Base-by-base conservation (phyloP, 2,329 filamentous ascomycete species). In the Monosporascus ibericus region DNA sequence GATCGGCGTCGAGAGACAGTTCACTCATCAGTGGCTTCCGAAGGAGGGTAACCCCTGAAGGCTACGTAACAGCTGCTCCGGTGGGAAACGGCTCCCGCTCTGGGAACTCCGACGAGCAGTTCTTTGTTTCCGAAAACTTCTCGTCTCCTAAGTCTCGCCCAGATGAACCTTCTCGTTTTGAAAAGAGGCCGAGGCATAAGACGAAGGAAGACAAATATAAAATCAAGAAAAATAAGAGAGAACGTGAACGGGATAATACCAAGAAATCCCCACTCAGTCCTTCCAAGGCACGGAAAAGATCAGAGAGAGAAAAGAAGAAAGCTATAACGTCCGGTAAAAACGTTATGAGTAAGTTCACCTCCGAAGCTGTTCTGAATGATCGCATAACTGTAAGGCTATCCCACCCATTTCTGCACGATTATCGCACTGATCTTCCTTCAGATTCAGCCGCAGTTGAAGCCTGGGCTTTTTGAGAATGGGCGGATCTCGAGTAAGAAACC, bases 121-220 rank as follows among this genome's bases (percentile, higher is more conserved):
- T 34, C 9, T 20, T 42, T 42, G 18, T 24, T 39, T 47, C 48
- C 48, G 38, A 42, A 46, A 57, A 52, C 40, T 55, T 51, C 50
- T 60, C 52, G 24, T 63, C 58, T 34, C 58, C 53, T 2, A 52
- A 55, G 39, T 55, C 56, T 47, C 52, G 49, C 40, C 22, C 44
- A 18, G 48, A 51, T 25, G 25, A 48, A 25, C 38, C 50, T 48
- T 44, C 36, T 14, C 40, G 57, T 15, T 84, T 77, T 52, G 74
- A 80, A 51, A 82, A 74, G 59, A 71, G 71, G 46, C 67, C 75
- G 18, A 75, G 84, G 34, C 70, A 76, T 56, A 87, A 79, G 65
- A 85, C 80, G 17, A 76, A 73, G 48, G 68, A 73, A 24, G 76
- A 81, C 59, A 77, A 74, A 36, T 86, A 86, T 61, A 75, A 82